Conservation (phyloP, 2,329 filamentous ascomycete species). For the Aspergillus tanneri region DNA sequence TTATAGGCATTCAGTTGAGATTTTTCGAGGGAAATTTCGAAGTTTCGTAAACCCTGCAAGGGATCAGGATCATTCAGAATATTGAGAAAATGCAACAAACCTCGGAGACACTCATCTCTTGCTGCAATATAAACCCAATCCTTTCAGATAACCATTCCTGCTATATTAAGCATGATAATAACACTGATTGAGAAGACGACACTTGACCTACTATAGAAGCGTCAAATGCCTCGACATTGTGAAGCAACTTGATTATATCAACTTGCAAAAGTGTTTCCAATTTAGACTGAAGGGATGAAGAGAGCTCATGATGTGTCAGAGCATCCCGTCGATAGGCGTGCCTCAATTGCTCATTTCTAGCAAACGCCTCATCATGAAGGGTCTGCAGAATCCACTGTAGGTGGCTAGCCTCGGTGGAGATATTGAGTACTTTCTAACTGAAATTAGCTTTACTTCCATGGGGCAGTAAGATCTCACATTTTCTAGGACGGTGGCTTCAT, state of each 20-base stretch:
- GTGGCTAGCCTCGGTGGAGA: constrained; percentile 22
- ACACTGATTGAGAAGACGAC: constrained; percentile 5
- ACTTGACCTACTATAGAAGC: constrained; percentile 37
- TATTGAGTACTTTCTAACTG: constrained; percentile 32
- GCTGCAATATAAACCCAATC: constrained; percentile 30
- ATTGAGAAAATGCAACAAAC: constrained; percentile 14
- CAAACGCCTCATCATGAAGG: constrained; percentile 30
- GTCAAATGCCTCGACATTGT: constrained; percentile 33
- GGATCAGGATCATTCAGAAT: constrained; percentile 18
- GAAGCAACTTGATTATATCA: constrained; percentile 30
- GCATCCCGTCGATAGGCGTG: constrained; percentile 28
- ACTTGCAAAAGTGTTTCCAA: constrained; percentile 33
- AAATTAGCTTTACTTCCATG: constrained; percentile 2
- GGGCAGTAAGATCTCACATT: constrained; percentile 20
- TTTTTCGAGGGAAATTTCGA: constrained; percentile 34
- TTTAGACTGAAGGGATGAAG: constrained; percentile 32
- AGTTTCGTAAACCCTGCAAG: constrained; percentile 35
- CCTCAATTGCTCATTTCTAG: constrained; percentile 28
- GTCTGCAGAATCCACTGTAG: constrained; percentile 27
- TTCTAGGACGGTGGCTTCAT: constrained; percentile 18
- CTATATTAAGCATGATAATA: constrained; percentile 7
- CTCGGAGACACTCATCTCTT: constrained; percentile 37
- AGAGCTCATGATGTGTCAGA: constrained; percentile 28
- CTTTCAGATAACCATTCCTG: constrained; percentile 35
- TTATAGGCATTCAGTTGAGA: constrained; percentile 34